Evolutionary conservation across 768 basidiomycete genomes (phyloP).

Genomic region (Amanita muscaria): DNA sequence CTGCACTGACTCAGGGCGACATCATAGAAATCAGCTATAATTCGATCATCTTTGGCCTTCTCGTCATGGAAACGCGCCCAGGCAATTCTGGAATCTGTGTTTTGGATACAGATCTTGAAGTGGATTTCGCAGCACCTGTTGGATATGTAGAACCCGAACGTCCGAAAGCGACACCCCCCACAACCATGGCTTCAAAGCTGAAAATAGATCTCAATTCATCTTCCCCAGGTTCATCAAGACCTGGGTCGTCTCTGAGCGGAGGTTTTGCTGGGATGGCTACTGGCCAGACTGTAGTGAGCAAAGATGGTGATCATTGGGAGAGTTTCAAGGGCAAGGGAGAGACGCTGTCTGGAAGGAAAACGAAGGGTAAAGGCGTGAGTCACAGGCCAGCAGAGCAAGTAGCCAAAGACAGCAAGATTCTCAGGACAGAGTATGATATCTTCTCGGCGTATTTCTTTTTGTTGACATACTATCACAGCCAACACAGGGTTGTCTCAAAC

Average conservation of each 20-base stretch:
- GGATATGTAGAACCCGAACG: conserved; percentile 93
- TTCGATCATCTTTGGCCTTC: conserved; percentile 86
- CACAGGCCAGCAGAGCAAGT: conserved; percentile 77
- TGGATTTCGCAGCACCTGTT: conserved; percentile 90
- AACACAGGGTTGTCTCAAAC: conserved; percentile 78
- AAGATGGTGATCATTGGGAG: conserved; percentile 82
- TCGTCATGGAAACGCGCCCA: conserved; percentile 90
- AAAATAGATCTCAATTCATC: conserved; percentile 87
- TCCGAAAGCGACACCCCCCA: conserved; percentile 67
- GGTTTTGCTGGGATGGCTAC: conserved; percentile 49
- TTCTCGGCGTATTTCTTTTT: neutral
- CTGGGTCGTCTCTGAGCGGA: conserved; percentile 64
- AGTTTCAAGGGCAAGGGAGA: conserved; percentile 95
- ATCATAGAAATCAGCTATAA: conserved; percentile 99
- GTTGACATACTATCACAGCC: conserved; percentile 35
- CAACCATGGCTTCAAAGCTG: conserved; percentile 95
- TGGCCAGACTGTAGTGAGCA: conserved; percentile 47
- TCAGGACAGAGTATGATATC: conserved; percentile 73
- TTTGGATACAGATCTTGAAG: conserved; percentile 94
- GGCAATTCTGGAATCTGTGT: conserved; percentile 84
- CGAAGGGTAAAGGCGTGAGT: conserved; percentile 90
- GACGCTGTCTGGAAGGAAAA: conserved; percentile 82
- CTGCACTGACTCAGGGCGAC: conserved; percentile 87
- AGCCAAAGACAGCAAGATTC: conserved; percentile 77
- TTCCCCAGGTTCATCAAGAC: conserved; percentile 80